Conservation (phyloP, 495 filamentous ascomycete species). For the Ramalina intermedia region DNA sequence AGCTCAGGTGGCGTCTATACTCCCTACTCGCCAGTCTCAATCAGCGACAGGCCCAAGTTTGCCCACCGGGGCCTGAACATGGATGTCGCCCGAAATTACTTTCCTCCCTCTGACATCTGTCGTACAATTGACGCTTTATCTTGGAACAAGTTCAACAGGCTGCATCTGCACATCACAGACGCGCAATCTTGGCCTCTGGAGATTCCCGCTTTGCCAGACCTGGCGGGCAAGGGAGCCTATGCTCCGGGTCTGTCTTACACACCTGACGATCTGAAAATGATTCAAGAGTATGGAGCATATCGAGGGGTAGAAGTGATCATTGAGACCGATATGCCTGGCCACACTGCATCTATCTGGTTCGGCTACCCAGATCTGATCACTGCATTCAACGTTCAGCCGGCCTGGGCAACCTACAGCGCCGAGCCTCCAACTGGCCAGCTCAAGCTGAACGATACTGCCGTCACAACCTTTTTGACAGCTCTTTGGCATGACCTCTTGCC, state of each 20-base stretch:
- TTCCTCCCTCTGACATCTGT: slow-evolving; percentile 45
- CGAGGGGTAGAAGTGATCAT: slow-evolving; percentile 59
- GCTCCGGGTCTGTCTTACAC: slow-evolving; percentile 43
- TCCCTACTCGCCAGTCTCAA: slow-evolving; percentile 11
- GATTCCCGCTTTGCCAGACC: slow-evolving; percentile 54
- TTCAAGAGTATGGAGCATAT: slow-evolving; percentile 51
- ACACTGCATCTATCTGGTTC: slow-evolving; percentile 48
- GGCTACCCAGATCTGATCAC: slow-evolving; percentile 61
- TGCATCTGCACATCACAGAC: slow-evolving; percentile 70
- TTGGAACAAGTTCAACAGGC: slow-evolving; percentile 65
- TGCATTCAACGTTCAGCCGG: slow-evolving; percentile 50
- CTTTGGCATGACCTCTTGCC: slow-evolving; percentile 61
- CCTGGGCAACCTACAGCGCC: slow-evolving; percentile 50
- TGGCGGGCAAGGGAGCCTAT: slow-evolving; percentile 58
- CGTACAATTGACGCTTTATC: slow-evolving; percentile 56
- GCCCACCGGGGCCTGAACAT: slow-evolving; percentile 59
- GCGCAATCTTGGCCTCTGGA: slow-evolving; percentile 74
- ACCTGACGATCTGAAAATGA: slow-evolving; percentile 40
- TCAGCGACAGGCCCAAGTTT: slow-evolving; percentile 12
- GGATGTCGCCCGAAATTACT: slow-evolving; percentile 55
- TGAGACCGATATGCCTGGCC: slow-evolving; percentile 73
- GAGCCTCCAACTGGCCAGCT: slow-evolving; percentile 67
- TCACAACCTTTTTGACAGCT: slow-evolving; percentile 51
- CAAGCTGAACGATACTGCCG: slow-evolving; percentile 53
- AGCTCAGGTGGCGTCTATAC: slow-evolving; percentile 7